Evolutionary conservation across 2,329 filamentous ascomycete genomes (phyloP), one percentile per base, ranked within the genome.

Genomic region (Aspergillus oerlinghausenensis): DNA sequence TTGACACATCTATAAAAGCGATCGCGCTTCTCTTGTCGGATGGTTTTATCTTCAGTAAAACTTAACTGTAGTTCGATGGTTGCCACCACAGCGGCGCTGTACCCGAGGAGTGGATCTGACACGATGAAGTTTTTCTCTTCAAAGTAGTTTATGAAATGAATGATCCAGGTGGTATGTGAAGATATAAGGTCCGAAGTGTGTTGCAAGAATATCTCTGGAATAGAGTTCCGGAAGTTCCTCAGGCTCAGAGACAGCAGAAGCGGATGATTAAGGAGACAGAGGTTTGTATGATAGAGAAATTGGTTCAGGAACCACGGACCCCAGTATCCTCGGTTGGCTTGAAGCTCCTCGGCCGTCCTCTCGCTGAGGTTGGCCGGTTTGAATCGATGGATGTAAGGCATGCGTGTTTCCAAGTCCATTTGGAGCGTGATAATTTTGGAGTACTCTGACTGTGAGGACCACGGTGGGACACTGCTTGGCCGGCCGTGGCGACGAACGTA

Each of bases 61-160:
- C 79, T 82, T 35, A 82, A 76, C 59, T 83, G 80, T 2, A 83
- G 63, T 59, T 80, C 80, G 38, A 83, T 82, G 2, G 80, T 83
- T 0, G 80, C 80, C 3, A 82, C 77, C 2, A 82, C 77, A 0
- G 78, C 79, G 3, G 79, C 79, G 54, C 79, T 79, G 45, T 82
- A 80, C 1, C 76, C 77, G 10, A 80, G 62, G 23, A 79, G 73
- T 1, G 79, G 78, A 63, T 80, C 78, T 4, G 77, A 77, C 7
- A 79, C 73, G 50, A 74, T 67, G 54, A 81, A 80, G 0, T 65
- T 67, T 63, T 79, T 77, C 60, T 77, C 72, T 67, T 75, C 70
- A 56, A 77, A 71, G 59, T 75, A 74, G 49, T 80, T 76, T 49
- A 83, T 75, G 50, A 81, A 78, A 62, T 81, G 79, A 3, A 82